Evolutionary conservation across 108 stramenopile species (phyloP), one percentile per base, ranked within the genome.

Genomic region (Cylindrotheca fusiformis): DNA sequence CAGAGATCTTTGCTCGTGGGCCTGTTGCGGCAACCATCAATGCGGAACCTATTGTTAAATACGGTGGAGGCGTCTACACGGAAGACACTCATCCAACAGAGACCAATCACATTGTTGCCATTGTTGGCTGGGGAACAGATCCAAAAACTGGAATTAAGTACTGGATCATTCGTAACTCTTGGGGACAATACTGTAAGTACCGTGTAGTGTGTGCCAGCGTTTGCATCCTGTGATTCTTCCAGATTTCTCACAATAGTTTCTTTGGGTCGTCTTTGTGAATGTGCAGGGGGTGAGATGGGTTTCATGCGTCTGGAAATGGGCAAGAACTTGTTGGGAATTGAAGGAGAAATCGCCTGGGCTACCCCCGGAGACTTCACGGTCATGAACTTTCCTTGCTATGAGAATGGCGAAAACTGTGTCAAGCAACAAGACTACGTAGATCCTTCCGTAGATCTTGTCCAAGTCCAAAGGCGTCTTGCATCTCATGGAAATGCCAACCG

Each of bases 1-100:
- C 86, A 2, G 97, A 97, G 75, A 95, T 97, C 45, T 95, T 87
- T 69, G 90, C 88, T 21, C 87, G 95, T 25, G 97, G 72, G n/a
- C 72, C 72, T 29, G 60, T 74, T 48, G 72, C 72, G 49, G 48
- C 26, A 31, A 48, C 49, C 22, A 63, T 97, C 60, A 90, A 96
- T 77, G 93, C 88, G 29, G 79, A 84, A 58, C 84, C 82, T 31
- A 58, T 87, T 30, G 68, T 95, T 44, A 67, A 93, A 36, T 87
- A 88, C 64, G 68, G 75, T 52, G 82, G 85, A 17, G 91, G 72
- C 2, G 76, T 91, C 58, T 78, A 93, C 55, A 67, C 93, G 65
- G 75, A 74, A 10, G 82, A 94, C 67, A 67, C 75, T 32, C 44
- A 54, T 18, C 69, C 71, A 49, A 67, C 83, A n/a, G 18, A 63